Evolutionary conservation across 805 yeast genomes (phyloP).

Genomic region (Candida nanaspora): DNA sequence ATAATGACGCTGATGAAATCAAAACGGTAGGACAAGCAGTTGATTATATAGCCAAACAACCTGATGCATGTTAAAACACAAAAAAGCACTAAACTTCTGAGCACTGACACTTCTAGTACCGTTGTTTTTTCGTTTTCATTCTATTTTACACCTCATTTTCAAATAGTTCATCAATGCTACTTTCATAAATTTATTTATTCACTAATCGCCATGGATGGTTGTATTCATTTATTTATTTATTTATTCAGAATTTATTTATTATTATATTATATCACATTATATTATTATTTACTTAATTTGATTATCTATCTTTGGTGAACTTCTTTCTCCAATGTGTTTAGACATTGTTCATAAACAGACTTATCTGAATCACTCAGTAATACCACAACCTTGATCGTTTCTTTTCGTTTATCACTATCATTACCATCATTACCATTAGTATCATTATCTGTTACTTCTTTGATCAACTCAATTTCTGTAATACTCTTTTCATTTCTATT

Average conservation of each 20-base stretch:
- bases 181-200: too few relatives aligned
- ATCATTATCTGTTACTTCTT: conserved; percentile 6
- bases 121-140: background rate
- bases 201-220: background rate
- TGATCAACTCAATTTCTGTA: conserved; percentile 26
- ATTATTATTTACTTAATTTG: conserved; percentile 7
- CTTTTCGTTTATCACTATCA: too few relatives aligned
- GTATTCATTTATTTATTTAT: too few relatives aligned
- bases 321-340: conserved; percentile 37
- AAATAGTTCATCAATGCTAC: too few relatives aligned
- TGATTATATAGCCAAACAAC: conserved; percentile 72
- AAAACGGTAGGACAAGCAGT: conserved; percentile 92
- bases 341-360: conserved; percentile 34
- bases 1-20: conserved; percentile 87
- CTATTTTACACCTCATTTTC: background rate
- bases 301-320: too few relatives aligned
- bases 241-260: too few relatives aligned
- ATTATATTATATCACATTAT: background rate
- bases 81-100: too few relatives aligned
- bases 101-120: too few relatives aligned
- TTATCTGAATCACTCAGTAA: conserved; percentile 30
- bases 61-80: conserved; percentile 29
- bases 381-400: conserved; percentile 19
- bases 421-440: background rate
- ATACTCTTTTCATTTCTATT: conserved; percentile 36